Percentiles rank a stretch among this genome's conserved stretches.
phyloP scores from a whole-genome alignment of 140 eudicot genomes.

The Bidens hawaiensis region DNA sequence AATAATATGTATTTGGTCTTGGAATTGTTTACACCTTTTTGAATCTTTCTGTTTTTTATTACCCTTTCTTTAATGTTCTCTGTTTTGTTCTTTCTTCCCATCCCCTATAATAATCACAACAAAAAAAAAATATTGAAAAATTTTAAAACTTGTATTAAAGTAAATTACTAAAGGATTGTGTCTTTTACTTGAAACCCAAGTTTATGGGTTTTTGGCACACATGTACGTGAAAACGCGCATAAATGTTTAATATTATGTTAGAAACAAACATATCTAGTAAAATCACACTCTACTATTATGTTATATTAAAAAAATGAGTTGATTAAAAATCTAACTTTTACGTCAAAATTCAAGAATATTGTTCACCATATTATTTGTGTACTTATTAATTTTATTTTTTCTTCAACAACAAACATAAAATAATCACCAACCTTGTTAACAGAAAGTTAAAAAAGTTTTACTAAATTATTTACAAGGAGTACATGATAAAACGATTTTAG shows the following conservation, averaged over 20 bases:
- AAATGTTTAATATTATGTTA: no score
- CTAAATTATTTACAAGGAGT: no score
- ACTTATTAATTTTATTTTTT: slow-evolving; percentile 10
- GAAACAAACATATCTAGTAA: no score
- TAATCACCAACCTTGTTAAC: not conserved
- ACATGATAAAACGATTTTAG: no score
- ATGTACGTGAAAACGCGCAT: not conserved
- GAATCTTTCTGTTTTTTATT: slow-evolving; percentile 16
- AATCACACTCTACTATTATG: no score
- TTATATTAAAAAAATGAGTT: no score
- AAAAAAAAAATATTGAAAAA: not conserved
- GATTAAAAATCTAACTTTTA: no score
- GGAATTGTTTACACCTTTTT: slow-evolving; percentile 7
- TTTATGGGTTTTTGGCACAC: not conserved
- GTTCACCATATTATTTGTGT: no score
- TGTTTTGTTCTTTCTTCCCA: slow-evolving; percentile 4
- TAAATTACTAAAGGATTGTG: not conserved
- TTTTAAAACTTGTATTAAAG: not conserved
- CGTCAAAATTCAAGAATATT: no score
- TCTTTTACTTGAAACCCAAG: not conserved
- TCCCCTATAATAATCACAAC: not conserved
- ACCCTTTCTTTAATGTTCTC: slow-evolving; percentile 3
- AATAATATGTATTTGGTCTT: not conserved
- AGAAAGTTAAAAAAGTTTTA: not conserved
- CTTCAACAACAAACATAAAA: not conserved